These are phyloP conservation scores for Neurospora pannonica DNA, from an alignment of 495 filamentous ascomycete genomes.

Conservation along the genomic window DNA sequence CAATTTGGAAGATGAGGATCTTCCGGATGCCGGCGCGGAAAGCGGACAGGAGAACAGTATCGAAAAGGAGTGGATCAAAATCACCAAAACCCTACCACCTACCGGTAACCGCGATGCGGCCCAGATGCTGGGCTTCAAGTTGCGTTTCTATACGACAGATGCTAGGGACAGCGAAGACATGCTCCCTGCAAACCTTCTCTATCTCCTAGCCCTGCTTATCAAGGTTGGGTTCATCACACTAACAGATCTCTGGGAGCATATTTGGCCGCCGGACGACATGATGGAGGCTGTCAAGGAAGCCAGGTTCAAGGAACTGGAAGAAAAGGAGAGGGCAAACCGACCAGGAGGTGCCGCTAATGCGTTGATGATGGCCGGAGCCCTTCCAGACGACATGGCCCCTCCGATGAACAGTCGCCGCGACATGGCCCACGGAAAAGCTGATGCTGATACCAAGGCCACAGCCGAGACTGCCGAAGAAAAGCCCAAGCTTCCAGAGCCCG, in stretches of 20 bases:
- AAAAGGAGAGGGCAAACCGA: constrained; percentile 57
- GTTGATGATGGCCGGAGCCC: constrained; percentile 77
- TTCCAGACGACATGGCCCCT: constrained; percentile 62
- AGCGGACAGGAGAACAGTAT: constrained; percentile 39
- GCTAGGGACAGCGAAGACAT: constrained; percentile 56
- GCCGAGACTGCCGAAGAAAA: constrained; percentile 44
- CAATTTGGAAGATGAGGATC: constrained; percentile 36
- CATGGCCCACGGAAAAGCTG: constrained; percentile 31
- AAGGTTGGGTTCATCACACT: constrained; percentile 98
- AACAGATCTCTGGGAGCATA: constrained; percentile 82
- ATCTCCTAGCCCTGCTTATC: constrained; percentile 82
- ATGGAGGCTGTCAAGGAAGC: constrained; percentile 63
- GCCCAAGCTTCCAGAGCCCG: constrained; percentile 61
- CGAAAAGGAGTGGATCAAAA: constrained; percentile 60
- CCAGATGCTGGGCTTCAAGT: constrained; percentile 92
- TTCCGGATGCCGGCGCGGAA: constrained; percentile 33
- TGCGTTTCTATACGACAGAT: constrained; percentile 79
- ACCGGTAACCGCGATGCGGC: constrained; percentile 83
- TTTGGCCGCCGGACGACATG: constrained; percentile 73
- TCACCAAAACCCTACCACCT: constrained; percentile 72
- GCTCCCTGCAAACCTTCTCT: constrained; percentile 83
- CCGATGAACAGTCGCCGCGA: constrained; percentile 24
- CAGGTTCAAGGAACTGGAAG: constrained; percentile 67
- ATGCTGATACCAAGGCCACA: constrained; percentile 38
- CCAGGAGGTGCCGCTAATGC: constrained; percentile 67